Evolutionary conservation across 306 rosid species (phyloP), one percentile per base, ranked within the genome.

Genomic region (Sophora flavescens): DNA sequence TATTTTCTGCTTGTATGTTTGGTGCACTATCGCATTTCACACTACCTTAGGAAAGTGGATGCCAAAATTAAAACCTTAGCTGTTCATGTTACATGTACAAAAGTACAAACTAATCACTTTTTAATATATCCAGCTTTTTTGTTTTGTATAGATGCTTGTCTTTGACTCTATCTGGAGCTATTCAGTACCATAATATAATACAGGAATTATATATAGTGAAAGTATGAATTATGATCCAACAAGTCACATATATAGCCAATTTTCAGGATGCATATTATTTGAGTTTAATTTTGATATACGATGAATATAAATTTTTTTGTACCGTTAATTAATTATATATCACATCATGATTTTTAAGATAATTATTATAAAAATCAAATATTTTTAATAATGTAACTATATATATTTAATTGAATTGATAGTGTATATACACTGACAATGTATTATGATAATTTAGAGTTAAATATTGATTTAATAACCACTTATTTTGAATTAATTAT

Each of bases 101-200:
- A 45, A 82, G 38, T 32, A 67, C 69, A 76, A 56, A 77, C 7
- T 48, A 2, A 15, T 41, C 52, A 64, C 64, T 22, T 64, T 9
- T 41, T 56, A 14, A 12, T 56, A 12, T 6, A 51, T 62, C 36
- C 56, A 44, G 22, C 44, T 8, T n/a, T 57, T 78, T 9, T 18
- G 54, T 78, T 56, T 47, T n/a, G 18, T 26, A 60, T 54, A 5
- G 36, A 42, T 33, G 75, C 62, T 38, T 8, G 65, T 30, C 73
- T 59, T 75, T 75, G 72, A 81, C 84, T 52, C 18, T 81, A 35
- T 80, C 67, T 67, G 75, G 63, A 59, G 48, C 15, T 47, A n/a
- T 48, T 67, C 66, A 15, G 61, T 28, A 58, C 39, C 64, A 54
- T 51, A 41, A 28, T 70, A 26, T 65, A 63, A 64, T 22, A 22